Percentiles rank a stretch among this genome's conserved stretches.
Conservation (phyloP, 352 stramenopile species). For the Phytophthora rubi region DNA sequence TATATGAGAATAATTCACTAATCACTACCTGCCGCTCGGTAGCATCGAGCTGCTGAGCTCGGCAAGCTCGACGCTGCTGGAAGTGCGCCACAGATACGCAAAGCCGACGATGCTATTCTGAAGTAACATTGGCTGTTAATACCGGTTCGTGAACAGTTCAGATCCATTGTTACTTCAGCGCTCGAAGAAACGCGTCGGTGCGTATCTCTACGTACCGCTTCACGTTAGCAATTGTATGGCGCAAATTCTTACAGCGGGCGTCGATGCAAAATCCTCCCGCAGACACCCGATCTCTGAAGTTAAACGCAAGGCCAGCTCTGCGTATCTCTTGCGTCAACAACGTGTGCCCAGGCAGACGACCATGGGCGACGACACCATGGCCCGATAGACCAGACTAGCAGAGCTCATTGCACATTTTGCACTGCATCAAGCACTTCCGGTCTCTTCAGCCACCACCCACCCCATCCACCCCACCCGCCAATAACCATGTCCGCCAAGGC, state of each 20-base stretch:
- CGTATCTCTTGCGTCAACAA: slow-evolving; percentile 22
- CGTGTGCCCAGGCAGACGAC: slow-evolving; percentile 10
- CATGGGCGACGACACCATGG: not conserved
- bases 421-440: not conserved
- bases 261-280: not conserved
- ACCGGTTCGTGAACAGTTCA: slow-evolving; percentile 27
- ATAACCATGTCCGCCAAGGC: slow-evolving; percentile 33
- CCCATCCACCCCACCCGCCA: slow-evolving; percentile 3
- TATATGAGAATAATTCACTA: no score
- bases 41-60: not conserved
- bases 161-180: slow-evolving; percentile 22
- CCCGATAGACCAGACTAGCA: no score
- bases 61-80: not conserved
- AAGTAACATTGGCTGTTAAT: slow-evolving; percentile 23
- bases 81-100: slow-evolving; percentile 2
- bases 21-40: not conserved
- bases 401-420: slow-evolving; percentile 23
- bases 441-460: not conserved
- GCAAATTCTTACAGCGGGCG: slow-evolving; percentile 20
- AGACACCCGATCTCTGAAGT: slow-evolving; percentile 17
- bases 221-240: not conserved
- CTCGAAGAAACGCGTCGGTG: slow-evolving; percentile 23
- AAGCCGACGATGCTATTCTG: not conserved
- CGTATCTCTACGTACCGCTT: slow-evolving; percentile 17
- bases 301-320: slow-evolving; percentile 5